Evolutionary conservation across 1,139 yeast species (phyloP).

Genomic region (Kodamaea sp.): DNA sequence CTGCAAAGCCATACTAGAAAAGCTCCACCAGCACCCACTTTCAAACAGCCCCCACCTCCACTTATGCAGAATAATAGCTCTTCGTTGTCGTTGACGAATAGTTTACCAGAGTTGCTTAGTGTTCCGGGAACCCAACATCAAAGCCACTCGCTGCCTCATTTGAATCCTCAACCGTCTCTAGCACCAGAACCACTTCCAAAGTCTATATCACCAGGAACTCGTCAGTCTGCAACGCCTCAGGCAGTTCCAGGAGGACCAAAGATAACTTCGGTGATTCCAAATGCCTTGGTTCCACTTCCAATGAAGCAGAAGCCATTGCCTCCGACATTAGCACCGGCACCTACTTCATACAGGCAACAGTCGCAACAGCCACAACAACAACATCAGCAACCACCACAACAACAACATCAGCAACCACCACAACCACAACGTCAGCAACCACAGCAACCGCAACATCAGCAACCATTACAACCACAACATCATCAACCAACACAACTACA

Average conservation of each 20-base stretch:
- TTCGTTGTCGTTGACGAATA: background rate
- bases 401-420: slow-evolving; percentile 1
- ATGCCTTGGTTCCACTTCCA: too few relatives aligned
- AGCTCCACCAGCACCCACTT: background rate
- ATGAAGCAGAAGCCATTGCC: background rate
- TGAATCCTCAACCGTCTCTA: background rate
- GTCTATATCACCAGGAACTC: background rate
- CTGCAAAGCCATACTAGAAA: background rate
- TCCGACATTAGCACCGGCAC: slow-evolving; percentile 1
- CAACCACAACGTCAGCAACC: slow-evolving; percentile 1
- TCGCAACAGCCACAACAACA: slow-evolving; percentile 1
- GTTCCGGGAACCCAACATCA: background rate
- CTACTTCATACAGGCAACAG: background rate
- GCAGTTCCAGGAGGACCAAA: background rate
- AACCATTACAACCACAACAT: slow-evolving; percentile 1
- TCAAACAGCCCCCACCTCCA: slow-evolving; percentile 1
- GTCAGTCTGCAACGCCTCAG: too few relatives aligned
- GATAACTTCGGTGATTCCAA: too few relatives aligned
- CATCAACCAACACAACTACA: slow-evolving; percentile 1
- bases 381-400: slow-evolving; percentile 2
- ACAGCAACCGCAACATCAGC: background rate
- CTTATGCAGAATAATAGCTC: slow-evolving; percentile 1
- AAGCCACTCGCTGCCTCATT: background rate
- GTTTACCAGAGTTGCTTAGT: background rate
- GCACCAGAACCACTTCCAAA: background rate